Conservation (phyloP, 2,329 filamentous ascomycete genomes). For the Verticillium tricorpus region DNA sequence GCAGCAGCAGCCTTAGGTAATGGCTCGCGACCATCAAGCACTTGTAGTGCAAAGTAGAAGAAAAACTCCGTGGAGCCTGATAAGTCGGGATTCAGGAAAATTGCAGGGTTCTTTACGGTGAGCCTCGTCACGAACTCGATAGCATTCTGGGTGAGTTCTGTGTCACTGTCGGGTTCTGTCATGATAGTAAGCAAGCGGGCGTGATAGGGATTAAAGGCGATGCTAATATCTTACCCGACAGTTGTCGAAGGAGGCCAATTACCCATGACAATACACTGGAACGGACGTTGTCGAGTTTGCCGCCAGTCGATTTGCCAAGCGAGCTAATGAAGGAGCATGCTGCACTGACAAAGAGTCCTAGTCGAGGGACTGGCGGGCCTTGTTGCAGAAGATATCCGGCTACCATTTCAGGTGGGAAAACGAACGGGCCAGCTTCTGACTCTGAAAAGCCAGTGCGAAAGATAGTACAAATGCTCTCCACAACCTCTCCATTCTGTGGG, state of each 20-base stretch:
- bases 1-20: constrained; percentile 70
- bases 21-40: constrained; percentile 66
- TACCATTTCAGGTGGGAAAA: constrained; percentile 63
- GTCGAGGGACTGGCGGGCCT: constrained; percentile 55
- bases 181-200: constrained; percentile 8
- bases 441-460: constrained; percentile 74
- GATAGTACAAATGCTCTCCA: constrained; percentile 67
- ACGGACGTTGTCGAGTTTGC: constrained; percentile 43
- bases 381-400: constrained; percentile 61
- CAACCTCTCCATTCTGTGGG: constrained; percentile 58
- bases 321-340: constrained; percentile 67
- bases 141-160: constrained; percentile 67
- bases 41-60: constrained; percentile 67
- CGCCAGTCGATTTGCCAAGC: constrained; percentile 38
- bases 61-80: constrained; percentile 57
- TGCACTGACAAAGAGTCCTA: constrained; percentile 66
- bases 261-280: constrained; percentile 56
- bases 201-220: neutral
- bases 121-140: constrained; percentile 68
- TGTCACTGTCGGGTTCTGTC: constrained; percentile 56
- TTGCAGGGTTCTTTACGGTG: constrained; percentile 54
- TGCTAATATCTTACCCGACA: neutral
- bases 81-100: constrained; percentile 56
- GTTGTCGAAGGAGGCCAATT: constrained; percentile 46
- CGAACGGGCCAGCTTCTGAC: constrained; percentile 68